A percentile compares a stretch with the other conserved stretches of the same genome.
phyloP scores from a whole-genome alignment of 495 filamentous ascomycete species.

The Xylaria palmicola region DNA sequence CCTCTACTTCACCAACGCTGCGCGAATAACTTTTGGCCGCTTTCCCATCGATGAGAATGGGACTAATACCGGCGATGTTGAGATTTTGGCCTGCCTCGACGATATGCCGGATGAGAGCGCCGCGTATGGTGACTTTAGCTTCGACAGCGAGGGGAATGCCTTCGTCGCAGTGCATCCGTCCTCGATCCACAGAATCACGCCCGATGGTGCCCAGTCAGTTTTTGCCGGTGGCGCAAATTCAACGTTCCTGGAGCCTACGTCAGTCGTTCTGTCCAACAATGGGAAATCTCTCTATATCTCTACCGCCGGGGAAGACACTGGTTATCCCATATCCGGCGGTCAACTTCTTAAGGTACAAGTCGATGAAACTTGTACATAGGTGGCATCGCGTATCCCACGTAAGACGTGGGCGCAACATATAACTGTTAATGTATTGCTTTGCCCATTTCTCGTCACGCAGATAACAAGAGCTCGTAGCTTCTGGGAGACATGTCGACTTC shows the following conservation, averaged over 20 bases:
- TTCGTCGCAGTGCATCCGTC: slow-evolving; percentile 32
- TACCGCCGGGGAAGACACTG: slow-evolving; percentile 17
- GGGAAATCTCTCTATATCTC: slow-evolving; percentile 22
- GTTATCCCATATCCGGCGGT: slow-evolving; percentile 6
- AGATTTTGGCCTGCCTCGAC: slow-evolving; percentile 13
- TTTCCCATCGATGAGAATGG: slow-evolving; percentile 31
- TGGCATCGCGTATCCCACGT: no score
- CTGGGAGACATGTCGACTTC: no score
- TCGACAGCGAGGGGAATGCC: slow-evolving; percentile 29
- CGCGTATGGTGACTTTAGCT: slow-evolving; percentile 19
- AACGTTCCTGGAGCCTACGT: slow-evolving; percentile 25
- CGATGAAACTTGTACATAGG: not conserved
- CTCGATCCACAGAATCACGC: slow-evolving; percentile 28
- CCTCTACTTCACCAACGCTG: slow-evolving; percentile 45
- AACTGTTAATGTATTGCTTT: no score
- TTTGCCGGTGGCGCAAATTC: slow-evolving; percentile 24
- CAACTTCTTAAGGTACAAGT: slow-evolving; percentile 10
- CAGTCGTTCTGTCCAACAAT: slow-evolving; percentile 20
- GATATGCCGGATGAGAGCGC: slow-evolving; percentile 25
- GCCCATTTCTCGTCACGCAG: no score
- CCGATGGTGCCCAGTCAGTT: slow-evolving; percentile 23
- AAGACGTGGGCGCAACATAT: no score
- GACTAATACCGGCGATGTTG: slow-evolving; percentile 17
- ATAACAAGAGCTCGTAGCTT: no score
- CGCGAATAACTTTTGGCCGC: slow-evolving; percentile 31